Evolutionary conservation across 768 basidiomycete genomes (phyloP), one percentile per base, ranked within the genome.

Genomic region (Lactarius hatsudake): DNA sequence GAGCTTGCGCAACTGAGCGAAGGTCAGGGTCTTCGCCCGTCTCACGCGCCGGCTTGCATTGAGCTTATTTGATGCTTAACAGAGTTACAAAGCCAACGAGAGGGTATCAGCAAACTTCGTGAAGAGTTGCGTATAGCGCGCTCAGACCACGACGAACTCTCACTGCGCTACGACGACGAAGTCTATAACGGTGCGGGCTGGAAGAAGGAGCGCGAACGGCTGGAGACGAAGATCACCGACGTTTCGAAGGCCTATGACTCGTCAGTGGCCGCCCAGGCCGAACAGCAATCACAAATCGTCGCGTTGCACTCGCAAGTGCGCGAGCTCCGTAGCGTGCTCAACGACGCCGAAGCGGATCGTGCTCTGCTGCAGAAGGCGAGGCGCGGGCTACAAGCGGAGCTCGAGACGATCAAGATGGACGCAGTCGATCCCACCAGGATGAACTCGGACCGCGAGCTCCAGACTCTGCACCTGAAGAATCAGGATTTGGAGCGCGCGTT

Each of bases 121-220:
- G 91, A 93, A 73, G 92, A 93, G 62, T 91, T 88, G 72, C 84
- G 90, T 67, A 91, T 89, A 73, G 80, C 87, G 58, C 86, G 89
- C 17, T 88, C 89, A 0, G 87, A 93, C 66, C 85, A 87, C 60
- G 90, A 92, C 64, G 85, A 89, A 43, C 81, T 94, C 5, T 89
- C 91, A 71, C 77, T 90, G 40, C 84, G 85, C 45, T 87, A 86
- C 70, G 89, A 93, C 67, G 89, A 91, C 68, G 91, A 93, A 72
- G 82, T 89, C 9, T 90, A 88, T 75, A 89, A 84, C 64, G 87
- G 89, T 57, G 84, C 87, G 17, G 85, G 88, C 5, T 94, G 92
- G 93, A 89, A 89, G 79, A 90, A 91, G 73, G 93, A 95, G 79
- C 92, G 87, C 75, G 92, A 94, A 66, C 88, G 91, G 13, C 79